These are phyloP conservation scores for Excoecaria agallocha DNA, from an alignment of 345 rosid species.

Conservation along the genomic window DNA sequence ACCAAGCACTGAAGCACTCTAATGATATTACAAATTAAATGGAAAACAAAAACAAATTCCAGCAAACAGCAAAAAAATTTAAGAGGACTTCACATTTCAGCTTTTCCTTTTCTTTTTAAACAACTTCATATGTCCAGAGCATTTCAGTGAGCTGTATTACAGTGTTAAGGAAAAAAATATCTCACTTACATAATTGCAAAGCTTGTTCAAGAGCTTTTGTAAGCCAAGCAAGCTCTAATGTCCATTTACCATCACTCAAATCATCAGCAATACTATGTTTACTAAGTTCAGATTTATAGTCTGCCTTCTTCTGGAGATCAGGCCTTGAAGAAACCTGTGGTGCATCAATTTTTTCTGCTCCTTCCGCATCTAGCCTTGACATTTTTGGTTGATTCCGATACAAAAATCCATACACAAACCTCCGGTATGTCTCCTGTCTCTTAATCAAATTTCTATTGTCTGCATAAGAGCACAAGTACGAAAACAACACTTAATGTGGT, in stretches of 20 bases:
- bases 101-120: background rate
- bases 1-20: background rate
- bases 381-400: constrained; percentile 44
- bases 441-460: constrained; percentile 30
- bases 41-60: background rate
- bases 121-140: background rate
- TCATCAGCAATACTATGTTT: constrained; percentile 50
- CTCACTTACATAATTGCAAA: constrained; percentile 68
- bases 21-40: background rate
- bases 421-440: constrained; percentile 36
- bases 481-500: background rate
- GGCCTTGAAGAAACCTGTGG: constrained; percentile 31
- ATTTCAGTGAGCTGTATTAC: background rate
- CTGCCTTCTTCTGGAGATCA: constrained; percentile 24
- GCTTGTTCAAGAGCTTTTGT: constrained; percentile 78
- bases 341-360: constrained; percentile 27
- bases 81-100: background rate
- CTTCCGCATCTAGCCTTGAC: constrained; percentile 37
- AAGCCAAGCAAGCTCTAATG: constrained; percentile 73
- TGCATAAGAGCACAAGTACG: constrained; percentile 15
- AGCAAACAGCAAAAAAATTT: background rate
- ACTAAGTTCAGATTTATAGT: constrained; percentile 25
- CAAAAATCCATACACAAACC: constrained; percentile 41
- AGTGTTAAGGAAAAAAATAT: constrained; percentile 41
- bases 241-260: constrained; percentile 56